phyloP scores from a whole-genome alignment of 2,329 filamentous ascomycete genomes.

The Stachybotrys echinatus region DNA sequence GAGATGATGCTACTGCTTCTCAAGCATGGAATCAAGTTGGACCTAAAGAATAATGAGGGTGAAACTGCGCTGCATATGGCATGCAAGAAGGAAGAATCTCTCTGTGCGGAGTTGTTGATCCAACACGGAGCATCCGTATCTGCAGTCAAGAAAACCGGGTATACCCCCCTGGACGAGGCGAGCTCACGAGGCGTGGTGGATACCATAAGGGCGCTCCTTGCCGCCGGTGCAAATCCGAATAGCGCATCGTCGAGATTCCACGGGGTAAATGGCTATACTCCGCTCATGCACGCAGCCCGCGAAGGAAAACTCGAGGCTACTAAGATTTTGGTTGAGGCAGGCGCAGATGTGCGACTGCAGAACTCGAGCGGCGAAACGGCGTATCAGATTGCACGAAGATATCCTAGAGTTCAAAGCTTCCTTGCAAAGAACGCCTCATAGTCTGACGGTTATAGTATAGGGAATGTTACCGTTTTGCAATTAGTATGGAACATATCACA shows the following conservation, averaged over 20 bases:
- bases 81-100: not conserved
- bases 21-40: not conserved
- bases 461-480: too few species aligned
- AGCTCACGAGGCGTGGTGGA: not conserved
- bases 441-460: too few species aligned
- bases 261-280: not conserved
- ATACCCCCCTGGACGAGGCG: not conserved
- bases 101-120: not conserved
- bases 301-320: not conserved
- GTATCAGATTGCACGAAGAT: not conserved
- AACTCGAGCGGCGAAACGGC: not conserved
- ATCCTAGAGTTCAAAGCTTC: not conserved
- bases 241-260: not conserved
- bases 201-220: not conserved
- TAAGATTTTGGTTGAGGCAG: not conserved
- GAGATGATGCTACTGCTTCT: not conserved
- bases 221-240: not conserved
- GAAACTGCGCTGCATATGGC: not conserved
- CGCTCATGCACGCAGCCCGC: not conserved
- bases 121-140: not conserved
- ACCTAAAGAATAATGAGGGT: not conserved
- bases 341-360: not conserved
- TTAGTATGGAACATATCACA: too few species aligned
- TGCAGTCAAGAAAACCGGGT: not conserved
- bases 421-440: too few species aligned